Base-by-base conservation (phyloP, 2,329 filamentous ascomycete genomes). In the Pestalotiopsis sp. region DNA sequence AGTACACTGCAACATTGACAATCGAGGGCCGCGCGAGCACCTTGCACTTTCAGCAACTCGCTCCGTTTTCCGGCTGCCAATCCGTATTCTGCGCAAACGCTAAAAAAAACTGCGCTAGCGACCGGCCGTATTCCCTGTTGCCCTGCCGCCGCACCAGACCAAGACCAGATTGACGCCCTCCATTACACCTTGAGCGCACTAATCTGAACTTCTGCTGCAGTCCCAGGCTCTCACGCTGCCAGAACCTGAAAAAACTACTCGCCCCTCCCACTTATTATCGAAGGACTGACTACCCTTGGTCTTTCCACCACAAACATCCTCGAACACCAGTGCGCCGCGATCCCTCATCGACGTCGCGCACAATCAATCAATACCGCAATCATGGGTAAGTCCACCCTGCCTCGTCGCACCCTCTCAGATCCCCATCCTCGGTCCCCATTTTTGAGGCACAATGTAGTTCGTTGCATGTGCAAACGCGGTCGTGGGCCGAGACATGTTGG, bases 381-480 rank as follows among this genome's bases (percentile, higher is more conserved):
- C 85, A 90, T 90, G 87, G 85, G 87, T 90, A 82, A 80, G 86
- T 77, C 70, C 69, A 69, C 64, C 71, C 73, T 65, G 67, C 69
- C 70, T 68, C 38, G 63, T 52, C 41, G 62, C 38, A 13, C 7
- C 38, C 11, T 25, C n/a, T 14, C 41, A 36, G 38, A 45, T 14
- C 23, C 38, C 20, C 41, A 27, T 39, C 62, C 13, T 36, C 14
- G 23, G 13, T 49, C 39, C 38, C 23, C 38, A 36, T 65, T 27
- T n/a, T n/a, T 52, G 45, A 52, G 38, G 39, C 38, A 25, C 17
- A 45, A 23, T 45, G 25, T 20, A 49, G 41, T 45, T 11, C 11
- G n/a, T 36, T 25, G 38, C 38, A 71, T 66, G 20, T 41, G 69
- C 68, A 69, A 65, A 68, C 64, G 64, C 61, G 20, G 38, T n/a